Evolutionary conservation across 441 rosid genomes (phyloP).

Genomic region (Adansonia madagascariensis): DNA sequence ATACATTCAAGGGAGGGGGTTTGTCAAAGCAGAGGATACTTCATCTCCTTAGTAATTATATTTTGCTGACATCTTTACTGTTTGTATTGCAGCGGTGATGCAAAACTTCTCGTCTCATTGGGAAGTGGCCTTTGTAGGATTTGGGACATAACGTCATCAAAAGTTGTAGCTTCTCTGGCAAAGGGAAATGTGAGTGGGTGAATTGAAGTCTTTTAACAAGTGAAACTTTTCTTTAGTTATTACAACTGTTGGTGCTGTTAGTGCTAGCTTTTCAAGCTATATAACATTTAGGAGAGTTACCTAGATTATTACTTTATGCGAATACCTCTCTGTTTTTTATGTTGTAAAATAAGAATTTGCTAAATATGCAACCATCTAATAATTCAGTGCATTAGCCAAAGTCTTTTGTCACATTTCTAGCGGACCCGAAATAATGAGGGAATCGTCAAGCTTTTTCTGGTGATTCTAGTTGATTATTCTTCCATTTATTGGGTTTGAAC

Average conservation of each 20-base stretch:
- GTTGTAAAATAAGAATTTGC: background rate
- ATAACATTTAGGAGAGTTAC: background rate
- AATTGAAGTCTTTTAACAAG: slow-evolving; percentile 4
- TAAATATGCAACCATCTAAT: background rate
- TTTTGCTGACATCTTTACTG: slow-evolving; percentile 28
- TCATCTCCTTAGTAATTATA: background rate
- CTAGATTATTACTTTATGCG: slow-evolving; percentile 3
- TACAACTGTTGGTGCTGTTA: background rate
- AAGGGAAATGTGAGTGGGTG: slow-evolving; percentile 61
- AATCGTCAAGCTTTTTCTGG: background rate
- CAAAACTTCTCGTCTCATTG: slow-evolving; percentile 81
- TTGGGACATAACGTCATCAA: slow-evolving; percentile 75
- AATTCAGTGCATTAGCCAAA: background rate
- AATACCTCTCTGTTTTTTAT: background rate
- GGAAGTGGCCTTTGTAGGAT: slow-evolving; percentile 81
- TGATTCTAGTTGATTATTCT: slow-evolving; percentile 22
- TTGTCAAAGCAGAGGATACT: background rate
- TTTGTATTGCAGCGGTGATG: slow-evolving; percentile 72
- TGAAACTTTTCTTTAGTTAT: background rate
- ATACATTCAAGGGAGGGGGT: background rate
- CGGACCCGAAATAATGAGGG: background rate
- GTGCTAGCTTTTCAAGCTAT: slow-evolving; percentile 12
- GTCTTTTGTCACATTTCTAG: background rate
- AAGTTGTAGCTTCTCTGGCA: slow-evolving; percentile 63
- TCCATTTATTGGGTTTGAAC: slow-evolving; percentile 24